phyloP scores from a whole-genome alignment of 495 filamentous ascomycete genomes.

The Trypethelium eluteriae region DNA sequence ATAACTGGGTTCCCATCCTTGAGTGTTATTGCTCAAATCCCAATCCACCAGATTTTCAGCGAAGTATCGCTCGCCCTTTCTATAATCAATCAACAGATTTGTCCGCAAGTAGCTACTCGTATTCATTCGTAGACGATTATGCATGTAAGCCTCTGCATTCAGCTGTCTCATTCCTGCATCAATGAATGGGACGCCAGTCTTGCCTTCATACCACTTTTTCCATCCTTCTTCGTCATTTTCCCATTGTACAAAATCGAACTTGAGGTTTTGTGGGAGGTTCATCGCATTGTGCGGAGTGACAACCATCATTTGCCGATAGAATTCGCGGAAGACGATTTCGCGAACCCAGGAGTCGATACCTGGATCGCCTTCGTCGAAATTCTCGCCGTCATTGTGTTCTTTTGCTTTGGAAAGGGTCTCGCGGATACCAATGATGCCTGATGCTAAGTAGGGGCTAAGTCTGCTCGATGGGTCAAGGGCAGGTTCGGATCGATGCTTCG shows the following conservation, averaged over 20 bases:
- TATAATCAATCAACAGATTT: constrained; percentile 41
- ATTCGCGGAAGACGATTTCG: constrained; percentile 43
- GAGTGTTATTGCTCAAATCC: constrained; percentile 42
- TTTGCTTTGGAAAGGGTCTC: constrained; percentile 31
- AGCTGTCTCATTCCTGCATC: constrained; percentile 44
- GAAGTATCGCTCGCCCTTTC: constrained; percentile 41
- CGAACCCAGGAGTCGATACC: constrained; percentile 40
- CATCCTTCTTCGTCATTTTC: constrained; percentile 42
- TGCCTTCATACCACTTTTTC: constrained; percentile 40
- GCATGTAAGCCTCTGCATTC: constrained; percentile 42
- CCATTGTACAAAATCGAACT: constrained; percentile 43
- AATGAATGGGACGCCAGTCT: constrained; percentile 39
- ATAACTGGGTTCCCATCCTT: constrained; percentile 42
- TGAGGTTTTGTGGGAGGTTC: constrained; percentile 43
- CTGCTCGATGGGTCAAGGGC: constrained; percentile 36
- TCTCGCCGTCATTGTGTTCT: constrained; percentile 27
- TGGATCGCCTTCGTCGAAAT: constrained; percentile 28
- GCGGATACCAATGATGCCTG: constrained; percentile 37
- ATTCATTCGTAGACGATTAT: constrained; percentile 44
- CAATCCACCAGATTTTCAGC: constrained; percentile 42
- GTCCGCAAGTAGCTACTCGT: constrained; percentile 35
- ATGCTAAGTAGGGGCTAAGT: constrained; percentile 39
- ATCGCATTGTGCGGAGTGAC: constrained; percentile 39
- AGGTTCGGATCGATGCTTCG: constrained; percentile 34
- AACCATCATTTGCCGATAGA: constrained; percentile 40